Percentiles rank a stretch among this genome's conserved stretches.
Conservation (phyloP, 2,329 filamentous ascomycete genomes). For the Stachybotrys chlorohalonatus region DNA sequence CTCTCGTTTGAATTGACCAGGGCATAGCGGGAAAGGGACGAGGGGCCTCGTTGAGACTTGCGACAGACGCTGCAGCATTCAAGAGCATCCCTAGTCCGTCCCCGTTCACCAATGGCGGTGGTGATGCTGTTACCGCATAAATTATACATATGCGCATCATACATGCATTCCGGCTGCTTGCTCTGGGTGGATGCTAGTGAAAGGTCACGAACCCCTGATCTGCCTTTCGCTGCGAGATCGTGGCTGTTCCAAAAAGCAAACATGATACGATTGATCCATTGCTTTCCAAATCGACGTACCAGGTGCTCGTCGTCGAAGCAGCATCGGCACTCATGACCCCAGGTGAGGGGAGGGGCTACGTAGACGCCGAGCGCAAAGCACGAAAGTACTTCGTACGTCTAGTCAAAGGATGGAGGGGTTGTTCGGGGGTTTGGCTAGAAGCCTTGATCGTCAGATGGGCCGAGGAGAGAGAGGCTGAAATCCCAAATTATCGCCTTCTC, state of each 20-base stretch:
- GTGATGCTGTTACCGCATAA: neutral
- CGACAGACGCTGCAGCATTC: no score
- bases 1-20: neutral
- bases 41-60: no score
- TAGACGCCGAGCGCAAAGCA: neutral
- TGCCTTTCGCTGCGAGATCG: neutral
- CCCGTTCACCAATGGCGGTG: neutral
- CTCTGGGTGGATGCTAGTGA: neutral
- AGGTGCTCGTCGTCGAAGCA: neutral
- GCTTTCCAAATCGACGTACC: neutral
- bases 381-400: neutral
- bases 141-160: slow-evolving; percentile 25
- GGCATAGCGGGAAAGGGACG: neutral
- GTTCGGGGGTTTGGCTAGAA: neutral
- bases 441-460: neutral
- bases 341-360: neutral
- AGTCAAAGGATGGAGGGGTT: neutral
- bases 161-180: slow-evolving; percentile 16
- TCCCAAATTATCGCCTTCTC: neutral
- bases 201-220: neutral
- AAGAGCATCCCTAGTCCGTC: neutral
- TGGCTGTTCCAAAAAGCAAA: neutral
- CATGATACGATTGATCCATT: neutral
- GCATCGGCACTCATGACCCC: neutral
- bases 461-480: neutral